Conservation (phyloP, 345 rosid genomes). For the Hibiscus trionum region DNA sequence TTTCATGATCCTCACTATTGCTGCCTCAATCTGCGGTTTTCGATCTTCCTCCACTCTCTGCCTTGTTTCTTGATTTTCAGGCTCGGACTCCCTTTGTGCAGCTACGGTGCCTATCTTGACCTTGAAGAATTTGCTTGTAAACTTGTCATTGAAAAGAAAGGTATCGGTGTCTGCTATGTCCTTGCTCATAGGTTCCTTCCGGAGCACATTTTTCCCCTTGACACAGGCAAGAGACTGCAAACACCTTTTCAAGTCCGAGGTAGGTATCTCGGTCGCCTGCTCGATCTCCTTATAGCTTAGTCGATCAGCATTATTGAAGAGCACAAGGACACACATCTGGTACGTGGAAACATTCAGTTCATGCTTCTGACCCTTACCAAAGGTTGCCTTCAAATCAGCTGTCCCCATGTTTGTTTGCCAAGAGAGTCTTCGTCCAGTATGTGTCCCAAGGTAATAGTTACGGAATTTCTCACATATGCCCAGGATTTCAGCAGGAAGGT, state of each 20-base stretch:
- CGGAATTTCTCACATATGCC: slow-evolving; percentile 58
- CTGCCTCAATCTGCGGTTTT: slow-evolving; percentile 73
- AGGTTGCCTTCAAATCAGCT: slow-evolving; percentile 59
- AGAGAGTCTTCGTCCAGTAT: slow-evolving; percentile 57
- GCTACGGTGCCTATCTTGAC: slow-evolving; percentile 74
- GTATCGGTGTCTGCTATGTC: slow-evolving; percentile 57
- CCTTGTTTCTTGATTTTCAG: slow-evolving; percentile 67
- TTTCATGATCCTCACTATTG: slow-evolving; percentile 73
- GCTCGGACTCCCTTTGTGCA: slow-evolving; percentile 65
- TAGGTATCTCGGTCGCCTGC: slow-evolving; percentile 59
- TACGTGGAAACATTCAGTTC: slow-evolving; percentile 69
- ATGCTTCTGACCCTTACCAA: slow-evolving; percentile 71
- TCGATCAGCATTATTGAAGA: slow-evolving; percentile 49
- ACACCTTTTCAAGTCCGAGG: slow-evolving; percentile 62
- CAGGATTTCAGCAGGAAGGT: slow-evolving; percentile 54
- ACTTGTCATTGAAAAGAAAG: slow-evolving; percentile 56
- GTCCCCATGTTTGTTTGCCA: slow-evolving; percentile 83
- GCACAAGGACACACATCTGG: slow-evolving; percentile 68
- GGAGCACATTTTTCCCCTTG: slow-evolving; percentile 58
- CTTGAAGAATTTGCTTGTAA: slow-evolving; percentile 57
- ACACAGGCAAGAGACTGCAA: slow-evolving; percentile 68
- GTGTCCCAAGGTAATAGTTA: slow-evolving; percentile 57
- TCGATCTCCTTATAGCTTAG: slow-evolving; percentile 62
- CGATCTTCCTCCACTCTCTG: slow-evolving; percentile 78
- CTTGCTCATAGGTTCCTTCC: slow-evolving; percentile 73